A percentile compares a stretch with the other conserved stretches of the same genome.
These are phyloP conservation scores for Catenaria anguillulae DNA, from an alignment of 371 early-diverging fungal species.

Conservation along the genomic window DNA sequence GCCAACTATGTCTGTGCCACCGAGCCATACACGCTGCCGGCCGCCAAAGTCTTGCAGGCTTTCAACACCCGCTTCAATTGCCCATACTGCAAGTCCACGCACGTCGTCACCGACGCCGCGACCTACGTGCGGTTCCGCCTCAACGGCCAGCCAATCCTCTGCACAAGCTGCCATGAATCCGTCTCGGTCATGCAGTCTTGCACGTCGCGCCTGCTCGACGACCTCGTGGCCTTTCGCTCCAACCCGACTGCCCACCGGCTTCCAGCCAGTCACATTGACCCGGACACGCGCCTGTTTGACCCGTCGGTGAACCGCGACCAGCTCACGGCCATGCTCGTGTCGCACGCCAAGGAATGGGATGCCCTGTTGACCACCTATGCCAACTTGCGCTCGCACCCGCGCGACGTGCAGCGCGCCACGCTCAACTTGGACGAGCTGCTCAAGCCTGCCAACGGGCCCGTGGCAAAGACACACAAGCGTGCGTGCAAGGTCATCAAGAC, in stretches of 20 bases:
- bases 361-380: background rate
- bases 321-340: background rate
- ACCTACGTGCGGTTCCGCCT: background rate
- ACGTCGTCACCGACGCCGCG: background rate
- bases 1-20: too few relatives aligned
- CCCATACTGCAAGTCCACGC: background rate
- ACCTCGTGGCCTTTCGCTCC: too few relatives aligned
- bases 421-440: background rate
- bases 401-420: background rate
- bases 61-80: background rate
- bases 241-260: too few relatives aligned
- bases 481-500: background rate
- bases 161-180: background rate
- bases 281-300: too few relatives aligned
- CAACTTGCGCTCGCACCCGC: background rate
- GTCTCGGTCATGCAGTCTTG: too few relatives aligned
- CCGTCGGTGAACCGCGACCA: background rate
- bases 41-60: background rate
- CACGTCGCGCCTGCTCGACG: too few relatives aligned
- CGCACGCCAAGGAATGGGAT: background rate
- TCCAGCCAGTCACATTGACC: too few relatives aligned
- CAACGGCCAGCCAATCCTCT: background rate
- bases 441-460: background rate
- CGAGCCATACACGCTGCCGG: background rate
- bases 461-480: background rate